These are phyloP conservation scores for Exophiala bonariae DNA, from an alignment of 2,329 filamentous ascomycete genomes.

Conservation along the genomic window DNA sequence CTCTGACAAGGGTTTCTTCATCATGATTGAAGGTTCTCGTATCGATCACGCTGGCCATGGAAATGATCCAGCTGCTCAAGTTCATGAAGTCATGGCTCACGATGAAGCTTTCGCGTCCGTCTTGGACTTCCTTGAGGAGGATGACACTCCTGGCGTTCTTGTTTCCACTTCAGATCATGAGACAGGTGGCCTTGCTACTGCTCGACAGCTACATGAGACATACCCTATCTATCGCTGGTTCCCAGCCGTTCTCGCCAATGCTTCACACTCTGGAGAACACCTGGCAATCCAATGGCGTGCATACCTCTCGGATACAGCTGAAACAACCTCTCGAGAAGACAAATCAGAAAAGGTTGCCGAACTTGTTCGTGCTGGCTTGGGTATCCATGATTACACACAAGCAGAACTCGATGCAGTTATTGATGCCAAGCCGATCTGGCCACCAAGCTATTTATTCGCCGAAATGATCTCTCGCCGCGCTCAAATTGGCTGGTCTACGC, in stretches of 20 bases:
- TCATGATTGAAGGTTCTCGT: slow-evolving; percentile 96
- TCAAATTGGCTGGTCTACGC: slow-evolving; percentile 90
- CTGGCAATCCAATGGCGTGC: slow-evolving; percentile 63
- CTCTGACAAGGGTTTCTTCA: slow-evolving; percentile 90
- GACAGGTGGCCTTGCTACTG: slow-evolving; percentile 83
- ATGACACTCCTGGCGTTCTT: slow-evolving; percentile 69
- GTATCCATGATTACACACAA: slow-evolving; percentile 71
- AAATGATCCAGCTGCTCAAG: slow-evolving; percentile 81
- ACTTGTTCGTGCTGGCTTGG: slow-evolving; percentile 70
- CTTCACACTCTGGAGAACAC: slow-evolving; percentile 71
- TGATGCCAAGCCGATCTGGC: slow-evolving; percentile 54
- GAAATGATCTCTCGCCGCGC: slow-evolving; percentile 88
- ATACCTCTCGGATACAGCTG: slow-evolving; percentile 50
- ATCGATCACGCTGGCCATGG: slow-evolving; percentile 93
- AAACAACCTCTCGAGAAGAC: slow-evolving; percentile 17
- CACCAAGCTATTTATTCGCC: slow-evolving; percentile 65
- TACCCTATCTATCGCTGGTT: slow-evolving; percentile 79
- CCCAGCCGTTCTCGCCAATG: slow-evolving; percentile 76
- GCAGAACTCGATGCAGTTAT: slow-evolving; percentile 70
- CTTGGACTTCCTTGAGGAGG: slow-evolving; percentile 77
- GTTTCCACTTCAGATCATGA: slow-evolving; percentile 95
- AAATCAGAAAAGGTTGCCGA: slow-evolving; percentile 33
- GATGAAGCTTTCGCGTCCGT: slow-evolving; percentile 83
- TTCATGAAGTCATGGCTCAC: slow-evolving; percentile 92
- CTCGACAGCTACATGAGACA: slow-evolving; percentile 64